These are phyloP conservation scores for Neobulgaria alba DNA, from an alignment of 2,329 filamentous ascomycete species.

Conservation along the genomic window DNA sequence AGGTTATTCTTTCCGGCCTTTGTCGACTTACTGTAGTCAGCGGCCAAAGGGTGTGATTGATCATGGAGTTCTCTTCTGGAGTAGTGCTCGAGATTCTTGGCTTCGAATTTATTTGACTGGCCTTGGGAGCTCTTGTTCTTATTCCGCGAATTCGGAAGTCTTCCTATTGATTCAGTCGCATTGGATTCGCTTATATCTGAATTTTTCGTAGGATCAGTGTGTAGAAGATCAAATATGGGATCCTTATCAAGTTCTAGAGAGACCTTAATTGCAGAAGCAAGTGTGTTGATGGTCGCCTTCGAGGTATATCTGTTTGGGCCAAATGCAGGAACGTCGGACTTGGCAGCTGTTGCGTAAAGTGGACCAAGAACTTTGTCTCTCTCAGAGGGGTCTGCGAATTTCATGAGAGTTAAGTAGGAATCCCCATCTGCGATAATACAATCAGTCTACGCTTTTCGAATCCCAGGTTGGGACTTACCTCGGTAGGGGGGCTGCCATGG, in stretches of 20 bases:
- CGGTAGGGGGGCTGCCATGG: slow-evolving; percentile 53
- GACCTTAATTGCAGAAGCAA: slow-evolving; percentile 25
- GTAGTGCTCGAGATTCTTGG: background rate
- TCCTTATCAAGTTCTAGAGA: slow-evolving; percentile 15
- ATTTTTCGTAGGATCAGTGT: background rate
- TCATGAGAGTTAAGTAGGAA: slow-evolving; percentile 47
- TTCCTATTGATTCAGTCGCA: too few species aligned
- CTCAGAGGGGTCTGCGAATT: slow-evolving; percentile 45
- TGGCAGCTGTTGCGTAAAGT: slow-evolving; percentile 43
- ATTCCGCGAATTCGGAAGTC: too few species aligned
- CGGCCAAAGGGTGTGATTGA: slow-evolving; percentile 34
- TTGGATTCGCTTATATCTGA: background rate
- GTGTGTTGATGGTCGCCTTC: slow-evolving; percentile 5
- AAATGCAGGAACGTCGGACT: slow-evolving; percentile 49
- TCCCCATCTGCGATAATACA: slow-evolving; percentile 35
- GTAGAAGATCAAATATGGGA: slow-evolving; percentile 17
- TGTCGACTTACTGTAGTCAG: slow-evolving; percentile 4
- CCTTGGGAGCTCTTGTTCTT: background rate
- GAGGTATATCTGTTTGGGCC: slow-evolving; percentile 41
- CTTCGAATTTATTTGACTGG: background rate
- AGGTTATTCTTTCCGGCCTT: slow-evolving; percentile 15
- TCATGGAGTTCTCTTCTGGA: slow-evolving; percentile 53
- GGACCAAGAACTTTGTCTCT: slow-evolving; percentile 45
- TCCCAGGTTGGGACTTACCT: slow-evolving; percentile 14
- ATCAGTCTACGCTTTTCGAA: background rate